These are phyloP conservation scores for Peronosclerospora sorghi DNA, from an alignment of 352 stramenopile species.

Conservation along the genomic window DNA sequence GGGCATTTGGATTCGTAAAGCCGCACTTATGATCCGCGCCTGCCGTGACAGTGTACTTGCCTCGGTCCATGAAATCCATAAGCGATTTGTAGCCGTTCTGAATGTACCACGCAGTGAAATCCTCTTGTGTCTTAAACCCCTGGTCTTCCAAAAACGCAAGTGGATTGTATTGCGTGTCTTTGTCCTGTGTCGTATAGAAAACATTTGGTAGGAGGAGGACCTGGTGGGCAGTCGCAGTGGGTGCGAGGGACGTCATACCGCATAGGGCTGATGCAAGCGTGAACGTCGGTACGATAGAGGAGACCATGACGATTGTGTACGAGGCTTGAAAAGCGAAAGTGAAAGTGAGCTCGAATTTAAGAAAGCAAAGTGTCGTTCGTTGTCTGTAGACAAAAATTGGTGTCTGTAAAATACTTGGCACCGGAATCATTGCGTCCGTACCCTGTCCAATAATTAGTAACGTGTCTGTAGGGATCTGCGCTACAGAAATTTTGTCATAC, in stretches of 20 bases:
- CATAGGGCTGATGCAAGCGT: slow-evolving; percentile 11
- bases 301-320: slow-evolving; percentile 6
- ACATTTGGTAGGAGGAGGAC: slow-evolving; percentile 22
- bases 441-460: too few relatives aligned
- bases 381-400: too few relatives aligned
- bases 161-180: slow-evolving; percentile 28
- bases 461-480: too few relatives aligned
- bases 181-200: slow-evolving; percentile 17
- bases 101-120: too few relatives aligned
- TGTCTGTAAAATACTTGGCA: too few relatives aligned
- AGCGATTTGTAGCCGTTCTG: slow-evolving; percentile 4
- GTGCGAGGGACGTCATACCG: slow-evolving; percentile 10
- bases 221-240: slow-evolving; percentile 20
- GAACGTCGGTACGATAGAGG: slow-evolving; percentile 11
- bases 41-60: slow-evolving; percentile 16
- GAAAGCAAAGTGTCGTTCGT: too few relatives aligned
- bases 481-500: too few relatives aligned
- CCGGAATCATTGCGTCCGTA: too few relatives aligned
- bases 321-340: too few relatives aligned
- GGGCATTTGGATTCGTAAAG: slow-evolving; percentile 19
- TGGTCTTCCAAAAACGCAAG: slow-evolving; percentile 37
- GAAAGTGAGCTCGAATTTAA: too few relatives aligned
- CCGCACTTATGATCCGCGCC: slow-evolving; percentile 23
- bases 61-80: slow-evolving; percentile 31
- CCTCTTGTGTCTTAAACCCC: slow-evolving; percentile 8